These are phyloP conservation scores for Caloboletus firmus DNA, from an alignment of 1,284 basidiomycete genomes.

Conservation along the genomic window DNA sequence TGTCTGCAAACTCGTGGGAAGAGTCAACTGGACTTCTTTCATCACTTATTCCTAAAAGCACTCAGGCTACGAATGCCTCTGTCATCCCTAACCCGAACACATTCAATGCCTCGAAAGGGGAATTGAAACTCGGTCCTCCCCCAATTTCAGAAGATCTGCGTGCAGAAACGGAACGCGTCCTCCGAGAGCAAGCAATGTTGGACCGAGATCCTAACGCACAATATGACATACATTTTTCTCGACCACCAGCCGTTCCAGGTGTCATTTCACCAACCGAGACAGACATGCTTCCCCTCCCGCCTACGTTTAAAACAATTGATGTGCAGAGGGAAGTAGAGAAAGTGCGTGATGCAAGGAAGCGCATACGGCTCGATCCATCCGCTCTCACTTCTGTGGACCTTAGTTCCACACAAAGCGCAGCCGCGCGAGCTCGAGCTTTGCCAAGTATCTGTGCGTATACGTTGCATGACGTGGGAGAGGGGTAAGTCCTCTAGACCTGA, in stretches of 20 bases:
- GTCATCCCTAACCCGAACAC: conserved; percentile 55
- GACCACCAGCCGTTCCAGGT: conserved; percentile 50
- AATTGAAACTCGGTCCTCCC: conserved; percentile 81
- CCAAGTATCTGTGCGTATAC: conserved; percentile 95
- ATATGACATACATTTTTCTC: conserved; percentile 58
- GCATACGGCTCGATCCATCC: conserved; percentile 83
- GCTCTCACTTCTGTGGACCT: conserved; percentile 53
- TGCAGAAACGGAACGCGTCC: conserved; percentile 72
- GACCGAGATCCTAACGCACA: conserved; percentile 66
- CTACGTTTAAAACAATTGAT: conserved; percentile 84
- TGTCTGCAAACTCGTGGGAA: conserved; percentile 70
- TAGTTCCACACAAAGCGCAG: conserved; percentile 57
- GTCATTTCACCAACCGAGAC: conserved; percentile 62
- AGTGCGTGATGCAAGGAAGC: conserved; percentile 87
- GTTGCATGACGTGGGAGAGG: conserved; percentile 86
- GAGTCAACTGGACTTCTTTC: conserved; percentile 81
- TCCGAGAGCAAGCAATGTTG: conserved; percentile 69
- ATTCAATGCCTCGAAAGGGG: conserved; percentile 72
- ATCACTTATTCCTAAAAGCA: conserved; percentile 65
- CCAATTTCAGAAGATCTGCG: conserved; percentile 79
- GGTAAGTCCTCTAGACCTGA: conserved; percentile 49
- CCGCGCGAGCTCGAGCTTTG: conserved; percentile 60
- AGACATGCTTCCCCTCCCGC: conserved; percentile 79
- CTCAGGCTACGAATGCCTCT: conserved; percentile 31
- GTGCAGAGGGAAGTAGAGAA: conserved; percentile 90